Evolutionary conservation across 2,329 filamentous ascomycete species (phyloP), one percentile per base, ranked within the genome.

Genomic region (Clonostachys byssicola): DNA sequence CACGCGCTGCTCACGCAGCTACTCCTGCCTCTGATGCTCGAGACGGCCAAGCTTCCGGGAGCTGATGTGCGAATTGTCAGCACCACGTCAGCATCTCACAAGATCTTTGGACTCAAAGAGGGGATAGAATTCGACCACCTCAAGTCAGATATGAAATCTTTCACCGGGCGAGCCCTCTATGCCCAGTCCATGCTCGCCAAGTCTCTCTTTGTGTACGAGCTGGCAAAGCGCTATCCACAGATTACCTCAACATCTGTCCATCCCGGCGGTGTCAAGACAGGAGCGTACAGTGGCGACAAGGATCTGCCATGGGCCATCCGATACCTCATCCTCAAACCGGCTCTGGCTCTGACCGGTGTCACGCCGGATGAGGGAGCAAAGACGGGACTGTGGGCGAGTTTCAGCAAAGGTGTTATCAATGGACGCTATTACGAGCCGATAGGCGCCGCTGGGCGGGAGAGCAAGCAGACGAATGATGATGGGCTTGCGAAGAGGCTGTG

Each of bases 1-100:
- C 72, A 74, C 42, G 68, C 71, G 6, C 60, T 72, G 6, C 59
- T 75, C 7, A 62, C 62, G n/a, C 61, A 66, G 45, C 58, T 68
- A 3, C 56, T 73, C 5, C 43, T 56, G 12, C 58, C 58, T 6
- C n/a, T 48, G 60, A 5, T 48, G 46, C 9, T 48, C 58, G 35
- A 38, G 53, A n/a, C 61, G 55, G 23, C 45, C 38, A 30, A 18
- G 4, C 57, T 51, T 12, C 47, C 55, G 34, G 50, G 46, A 16
- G 23, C 44, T 17, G 34, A 44, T 13, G 43, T 20, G 10, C 43
- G 43, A 6, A 44, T 38, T 9, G 33, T 44, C n/a, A 36, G 33
- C 23, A 12, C 38, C 9, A 34, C 43, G 12, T 44, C 33, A 17
- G 12, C 12, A 17, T 33, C 33, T 4, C 33, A 44, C 33, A 47